Evolutionary conservation across 768 basidiomycete genomes (phyloP).

Genomic region (Agrocybe chaxingu): DNA sequence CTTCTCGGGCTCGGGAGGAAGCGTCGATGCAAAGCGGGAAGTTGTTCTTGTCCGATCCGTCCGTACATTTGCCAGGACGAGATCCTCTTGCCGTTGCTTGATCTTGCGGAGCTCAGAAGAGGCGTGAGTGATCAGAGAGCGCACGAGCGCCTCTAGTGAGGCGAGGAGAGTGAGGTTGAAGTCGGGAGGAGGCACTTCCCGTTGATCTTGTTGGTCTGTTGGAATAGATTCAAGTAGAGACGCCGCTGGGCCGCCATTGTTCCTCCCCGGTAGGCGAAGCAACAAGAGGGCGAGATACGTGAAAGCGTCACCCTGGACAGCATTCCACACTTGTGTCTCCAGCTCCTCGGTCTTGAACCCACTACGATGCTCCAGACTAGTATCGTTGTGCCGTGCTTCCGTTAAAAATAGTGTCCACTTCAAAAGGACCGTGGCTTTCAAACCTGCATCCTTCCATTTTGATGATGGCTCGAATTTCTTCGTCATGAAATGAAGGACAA

Average conservation of each 20-base stretch:
- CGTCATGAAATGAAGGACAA: conserved; percentile 55
- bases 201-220: conserved; percentile 41
- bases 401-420: conserved; percentile 89
- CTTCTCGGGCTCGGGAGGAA: conserved; percentile 38
- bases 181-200: conserved; percentile 43
- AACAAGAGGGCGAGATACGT: conserved; percentile 63
- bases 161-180: conserved; percentile 56
- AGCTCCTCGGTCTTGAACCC: conserved; percentile 77
- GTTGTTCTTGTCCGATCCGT: conserved; percentile 58
- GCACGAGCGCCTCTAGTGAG: conserved; percentile 68
- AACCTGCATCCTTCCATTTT: conserved; percentile 65
- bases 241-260: conserved; percentile 29
- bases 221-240: conserved; percentile 29
- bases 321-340: conserved; percentile 78
- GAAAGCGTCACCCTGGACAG: conserved; percentile 82
- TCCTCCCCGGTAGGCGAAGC: conserved; percentile 49
- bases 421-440: conserved; percentile 73
- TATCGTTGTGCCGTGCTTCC: conserved; percentile 67
- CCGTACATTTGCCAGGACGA: conserved; percentile 63
- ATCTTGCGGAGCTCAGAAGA: conserved; percentile 83
- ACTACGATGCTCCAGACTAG: conserved; percentile 56
- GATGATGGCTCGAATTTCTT: conserved; percentile 48
- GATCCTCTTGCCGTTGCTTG: conserved; percentile 87
- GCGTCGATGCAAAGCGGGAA: conserved; percentile 41
- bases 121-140: conserved; percentile 70